These are phyloP conservation scores for Dinochytrium kinnereticum DNA, from an alignment of 371 early-diverging fungal genomes.

Conservation along the genomic window DNA sequence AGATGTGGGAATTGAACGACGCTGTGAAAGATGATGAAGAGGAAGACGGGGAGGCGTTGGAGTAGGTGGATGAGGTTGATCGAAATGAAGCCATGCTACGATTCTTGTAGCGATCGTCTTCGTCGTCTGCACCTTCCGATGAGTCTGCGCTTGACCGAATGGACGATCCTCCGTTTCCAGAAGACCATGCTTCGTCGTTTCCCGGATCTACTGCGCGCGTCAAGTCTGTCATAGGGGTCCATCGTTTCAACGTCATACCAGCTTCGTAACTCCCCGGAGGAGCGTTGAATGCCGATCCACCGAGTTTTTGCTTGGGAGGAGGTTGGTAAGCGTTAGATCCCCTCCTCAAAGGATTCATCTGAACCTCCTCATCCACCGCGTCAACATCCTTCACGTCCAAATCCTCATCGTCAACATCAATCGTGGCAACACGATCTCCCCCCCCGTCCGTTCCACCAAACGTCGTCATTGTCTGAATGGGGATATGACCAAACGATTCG, in stretches of 20 bases:
- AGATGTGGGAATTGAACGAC: not conserved
- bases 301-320: not conserved
- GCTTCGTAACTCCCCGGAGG: too few species aligned
- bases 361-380: too few species aligned
- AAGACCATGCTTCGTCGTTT: conserved; percentile 10
- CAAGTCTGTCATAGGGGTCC: conserved; percentile 8
- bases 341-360: conserved; percentile 4
- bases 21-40: not conserved
- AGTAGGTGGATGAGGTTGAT: not conserved
- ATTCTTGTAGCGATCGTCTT: not conserved
- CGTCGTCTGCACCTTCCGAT: not conserved
- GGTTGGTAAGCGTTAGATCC: not conserved
- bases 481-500: conserved; percentile 4
- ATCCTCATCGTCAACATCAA: conserved; percentile 7
- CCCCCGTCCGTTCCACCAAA: not conserved
- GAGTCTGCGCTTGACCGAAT: not conserved
- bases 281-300: not conserved
- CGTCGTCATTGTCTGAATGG: not conserved
- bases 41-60: not conserved
- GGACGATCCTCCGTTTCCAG: not conserved
- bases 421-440: not conserved
- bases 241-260: not conserved
- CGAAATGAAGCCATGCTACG: not conserved
- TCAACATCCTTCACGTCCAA: not conserved
- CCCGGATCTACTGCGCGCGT: not conserved